Base-by-base conservation (phyloP, 352 stramenopile species). In the Phytophthora fragariaefolia region DNA sequence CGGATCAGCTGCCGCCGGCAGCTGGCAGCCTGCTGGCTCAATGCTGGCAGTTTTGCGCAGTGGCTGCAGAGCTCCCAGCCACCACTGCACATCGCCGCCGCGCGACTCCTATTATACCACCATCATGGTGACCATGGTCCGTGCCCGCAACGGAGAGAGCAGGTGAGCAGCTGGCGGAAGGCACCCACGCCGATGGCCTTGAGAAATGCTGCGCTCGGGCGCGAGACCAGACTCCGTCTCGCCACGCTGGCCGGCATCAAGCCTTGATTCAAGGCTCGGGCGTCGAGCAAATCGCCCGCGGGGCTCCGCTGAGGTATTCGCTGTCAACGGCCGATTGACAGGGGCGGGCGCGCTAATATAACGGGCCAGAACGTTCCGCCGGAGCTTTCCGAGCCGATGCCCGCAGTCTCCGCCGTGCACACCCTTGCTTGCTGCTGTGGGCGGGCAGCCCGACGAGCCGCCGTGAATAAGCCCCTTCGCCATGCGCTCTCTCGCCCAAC, bases 161-260 rank as follows among this genome's bases (percentile, higher is more conserved):
- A 63, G 46, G 46, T 48, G 45, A 50, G 57, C 58, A 66, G 58
- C 58, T 66, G 58, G 58, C 8, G 12, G 30, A 30, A 22, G 22
- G 27, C 56, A 63, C 56, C 45, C 43, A 52, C 43, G 30, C 43
- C 45, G 15, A 12, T 34, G 58, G 48, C 58, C 58, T 60, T 66
- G 58, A 66, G 58, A 60, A 66, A 66, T 26, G 47, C 47, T 45
- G 22, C 30, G 0, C 34, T 38, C 32, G 7, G 23, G 30, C 7
- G 28, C 28, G 23, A 34, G 54, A 55, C 43, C 57, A 51, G 57
- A 27, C 36, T 53, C 54, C 54, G 54, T 38, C 54, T 53, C 24
- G 56, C 22, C 38, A 49, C 34, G 34, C 34, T 42, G 34, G 13
- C 15, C 34, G 34, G 34, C 34, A n/a, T n/a, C n/a, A n/a, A n/a